Evolutionary conservation across 371 early-diverging fungal species (phyloP), one percentile per base, ranked within the genome.

Genomic region (Apophysomyces trapeziformis): DNA sequence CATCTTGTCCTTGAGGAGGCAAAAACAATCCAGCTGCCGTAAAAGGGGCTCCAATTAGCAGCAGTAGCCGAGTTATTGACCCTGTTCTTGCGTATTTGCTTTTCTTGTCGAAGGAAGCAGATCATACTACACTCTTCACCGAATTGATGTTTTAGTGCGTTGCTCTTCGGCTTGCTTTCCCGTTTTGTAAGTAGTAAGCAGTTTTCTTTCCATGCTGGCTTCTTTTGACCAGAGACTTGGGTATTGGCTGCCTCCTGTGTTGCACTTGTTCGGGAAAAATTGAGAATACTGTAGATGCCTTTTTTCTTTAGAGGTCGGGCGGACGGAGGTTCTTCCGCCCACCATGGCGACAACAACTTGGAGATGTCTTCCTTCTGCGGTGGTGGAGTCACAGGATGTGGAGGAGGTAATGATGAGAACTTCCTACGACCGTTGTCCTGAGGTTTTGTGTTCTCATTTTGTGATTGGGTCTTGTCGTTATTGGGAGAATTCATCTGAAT

Each of bases 301-400:
- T 50, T 50, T 50, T 50, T 50, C 54, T 50, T 50, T 50, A 26
- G 54, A 50, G 54, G 54, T 50, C 54, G 54, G 54, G 16, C 21
- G 21, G 54, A 18, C 54, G 54, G 54, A 50, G 21, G 54, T 50
- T 50, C 54, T 50, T 50, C 54, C 54, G 54, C 16, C 54, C 54
- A 50, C 54, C 54, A 50, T 21, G 54, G 54, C 11, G 54, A 50
- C 21, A 50, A 1, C n/a, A 50, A 21, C 16, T 50, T 50, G 21
- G 54, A 50, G 7, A 21, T 8, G 21, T 50, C 54, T 50, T 50
- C 54, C 18, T 50, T 26, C 54, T n/a, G 54, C 1, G 54, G 54
- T 21, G 54, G 54, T 7, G 54, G 54, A 5, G 54, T 16, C 1
- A 50, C 54, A 5, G 54, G 54, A 50, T 50, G 54, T 18, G 54